A percentile compares a stretch with the other conserved stretches of the same genome.
phyloP scores from a whole-genome alignment of 345 rosid species.

The Populus euphratica region DNA sequence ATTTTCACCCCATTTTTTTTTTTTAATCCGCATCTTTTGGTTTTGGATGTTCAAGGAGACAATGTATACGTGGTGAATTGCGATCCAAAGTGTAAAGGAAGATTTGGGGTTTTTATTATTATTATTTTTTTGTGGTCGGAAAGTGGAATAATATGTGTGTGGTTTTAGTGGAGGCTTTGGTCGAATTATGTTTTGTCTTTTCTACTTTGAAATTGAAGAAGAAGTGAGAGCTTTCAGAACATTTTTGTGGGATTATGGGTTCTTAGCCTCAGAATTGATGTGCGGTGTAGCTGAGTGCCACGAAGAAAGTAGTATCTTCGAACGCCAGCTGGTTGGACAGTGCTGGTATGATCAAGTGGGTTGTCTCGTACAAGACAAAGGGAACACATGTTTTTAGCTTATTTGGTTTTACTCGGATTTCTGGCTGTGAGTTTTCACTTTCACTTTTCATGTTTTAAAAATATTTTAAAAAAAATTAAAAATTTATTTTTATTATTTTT shows the following conservation, averaged over 20 bases:
- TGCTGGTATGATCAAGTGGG: background rate
- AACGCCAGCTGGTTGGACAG: background rate
- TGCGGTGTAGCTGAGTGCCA: slow-evolving; percentile 8
- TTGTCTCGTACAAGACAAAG: background rate
- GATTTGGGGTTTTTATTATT: background rate
- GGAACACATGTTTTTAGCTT: no score
- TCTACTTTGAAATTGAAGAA: background rate
- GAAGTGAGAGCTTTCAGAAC: background rate
- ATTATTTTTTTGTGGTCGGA: background rate
- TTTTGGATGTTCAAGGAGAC: background rate
- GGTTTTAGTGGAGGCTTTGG: background rate
- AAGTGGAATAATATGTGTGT: background rate
- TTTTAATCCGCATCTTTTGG: background rate
- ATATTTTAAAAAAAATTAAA: no score
- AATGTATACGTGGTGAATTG: background rate
- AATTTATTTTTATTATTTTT: no score
- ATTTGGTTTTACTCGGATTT: background rate
- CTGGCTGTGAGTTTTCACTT: background rate
- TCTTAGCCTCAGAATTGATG: slow-evolving; percentile 11
- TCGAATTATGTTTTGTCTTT: background rate
- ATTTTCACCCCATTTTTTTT: slow-evolving; percentile 61
- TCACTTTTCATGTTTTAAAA: background rate
- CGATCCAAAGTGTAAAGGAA: background rate
- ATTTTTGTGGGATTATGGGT: background rate
- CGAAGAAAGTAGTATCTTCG: background rate